Evolutionary conservation across 2,329 filamentous ascomycete genomes (phyloP), one percentile per base, ranked within the genome.

Genomic region (Phyllosticta citriasiana): DNA sequence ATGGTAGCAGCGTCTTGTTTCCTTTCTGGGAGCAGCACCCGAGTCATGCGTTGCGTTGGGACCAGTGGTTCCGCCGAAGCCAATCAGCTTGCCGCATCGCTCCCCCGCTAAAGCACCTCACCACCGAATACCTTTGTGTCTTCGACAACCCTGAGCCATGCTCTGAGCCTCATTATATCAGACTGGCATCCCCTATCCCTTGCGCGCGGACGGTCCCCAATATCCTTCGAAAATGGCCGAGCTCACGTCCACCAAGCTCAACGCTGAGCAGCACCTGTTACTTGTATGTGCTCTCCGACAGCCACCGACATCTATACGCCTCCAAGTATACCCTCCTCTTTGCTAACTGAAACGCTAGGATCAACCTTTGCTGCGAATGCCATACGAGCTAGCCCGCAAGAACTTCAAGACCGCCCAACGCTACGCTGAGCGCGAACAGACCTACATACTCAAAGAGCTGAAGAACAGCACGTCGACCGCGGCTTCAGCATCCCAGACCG

Each of bases 301-400:
- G 40, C 52, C 33, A 57, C 57, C 55, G 27, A 24, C 58, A 52
- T 33, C 47, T 53, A 50, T 27, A 52, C 57, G 57, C 52, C 57
- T 27, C 47, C 33, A 55, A 60, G 53, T 59, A 54, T 53, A 62
- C 55, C 40, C 14, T 47, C 40, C 40, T 47, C 40, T 47, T 47
- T 47, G 40, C 40, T 61, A n/a, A 26, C 63, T 66, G 51, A 60
- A 57, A 59, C 47, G 68, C 56, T 66, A 93, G 91, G 94, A 99
- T 71, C 93, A 97, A 82, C 88, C 93, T 3, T 88, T 97, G 66
- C 85, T 99, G 66, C 91, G 92, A 35, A 85, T 97, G 24, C 94
- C 94, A 19, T 88, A 93, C 75, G 94, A 97, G 73, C 88, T 97
- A 62, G 86, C 95, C 24, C 88, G 91, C 61, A 93, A 94, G 73